Evolutionary conservation across 1,139 yeast species (phyloP), one percentile per base, ranked within the genome.

Genomic region (Fermentozyma sake): DNA sequence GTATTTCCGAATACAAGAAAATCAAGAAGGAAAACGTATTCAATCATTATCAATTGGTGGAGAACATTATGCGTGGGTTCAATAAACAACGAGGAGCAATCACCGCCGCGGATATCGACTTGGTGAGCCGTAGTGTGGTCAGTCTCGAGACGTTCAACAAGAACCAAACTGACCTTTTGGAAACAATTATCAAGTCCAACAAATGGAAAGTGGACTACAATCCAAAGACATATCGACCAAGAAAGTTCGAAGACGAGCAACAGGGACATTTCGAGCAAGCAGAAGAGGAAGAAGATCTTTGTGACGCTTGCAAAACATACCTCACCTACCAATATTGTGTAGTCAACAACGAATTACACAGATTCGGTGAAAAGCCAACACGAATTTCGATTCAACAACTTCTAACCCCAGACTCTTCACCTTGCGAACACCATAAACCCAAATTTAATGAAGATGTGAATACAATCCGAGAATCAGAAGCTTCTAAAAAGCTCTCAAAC

Each of bases 11-110:
- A 38, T 82, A 82, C 48, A 66, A 63, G 38, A 35, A 46, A 14
- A 75, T 73, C 19, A 64, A 62, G 32, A 76, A 75, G 44, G 80
- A 76, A 39, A 72, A 72, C 43, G 81, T 75, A 1, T 75, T 76
- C 44, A 70, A 71, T 37, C 70, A 65, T 33, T 63, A 50, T 38
- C 55, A 54, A 31, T 44, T 67, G 28, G 45, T 66, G 23, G 70
- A 64, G 30, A 62, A 61, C 35, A 55, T 67, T 3, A 40, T 67
- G 5, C 35, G 41, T 11, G 46, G 47, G 15, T 61, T 45, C 34
- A 35, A 31, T 16, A 15, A 16, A 3, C 34, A 8, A 22, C 23
- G 6, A 14, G 8, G 2, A 24, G 26, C 7, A 11, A 23, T 20
- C 14, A 17, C 24, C 3, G 14, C 16, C 4, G 20, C 18, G 6